A percentile compares a stretch with the other conserved stretches of the same genome.
phyloP scores from a whole-genome alignment of 176 grass and related monocot species.

The Saccharum officinarum region DNA sequence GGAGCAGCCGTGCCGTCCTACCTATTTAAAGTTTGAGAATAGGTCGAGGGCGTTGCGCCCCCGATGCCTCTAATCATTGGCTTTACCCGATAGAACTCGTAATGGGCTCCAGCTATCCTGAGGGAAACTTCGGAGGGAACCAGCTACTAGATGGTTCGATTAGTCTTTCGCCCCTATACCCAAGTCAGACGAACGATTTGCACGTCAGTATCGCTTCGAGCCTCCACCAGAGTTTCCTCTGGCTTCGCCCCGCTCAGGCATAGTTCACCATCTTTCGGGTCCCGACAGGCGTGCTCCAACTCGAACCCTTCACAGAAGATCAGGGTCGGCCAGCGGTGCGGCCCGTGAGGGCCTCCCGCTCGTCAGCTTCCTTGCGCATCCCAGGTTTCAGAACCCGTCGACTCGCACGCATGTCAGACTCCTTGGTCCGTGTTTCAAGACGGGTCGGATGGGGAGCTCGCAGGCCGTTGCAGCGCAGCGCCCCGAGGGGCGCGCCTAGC shows the following conservation, averaged over 20 bases:
- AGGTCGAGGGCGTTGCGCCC: conserved; percentile 59
- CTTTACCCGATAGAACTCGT: conserved; percentile 56
- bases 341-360: too few species aligned
- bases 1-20: conserved; percentile 30
- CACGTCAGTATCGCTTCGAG: conserved; percentile 59
- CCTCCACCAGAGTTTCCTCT: conserved; percentile 76
- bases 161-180: conserved; percentile 48
- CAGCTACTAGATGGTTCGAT: conserved; percentile 56
- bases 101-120: conserved; percentile 59
- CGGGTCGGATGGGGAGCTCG: conserved; percentile 61
- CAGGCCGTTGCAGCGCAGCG: conserved; percentile 23
- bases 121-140: conserved; percentile 50
- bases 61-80: conserved; percentile 70
- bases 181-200: conserved; percentile 31
- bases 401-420: conserved; percentile 58
- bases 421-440: conserved; percentile 91
- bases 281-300: conserved; percentile 63
- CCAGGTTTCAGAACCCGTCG: background rate
- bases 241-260: conserved; percentile 66
- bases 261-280: conserved; percentile 61
- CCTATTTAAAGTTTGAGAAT: conserved; percentile 65
- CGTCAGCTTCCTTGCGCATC: too few species aligned
- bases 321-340: background rate
- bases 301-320: conserved; percentile 77
- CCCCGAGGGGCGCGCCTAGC: too few species aligned